Base-by-base conservation (phyloP, 2,329 filamentous ascomycete genomes). In the Pseudogymnoascus sp. region DNA sequence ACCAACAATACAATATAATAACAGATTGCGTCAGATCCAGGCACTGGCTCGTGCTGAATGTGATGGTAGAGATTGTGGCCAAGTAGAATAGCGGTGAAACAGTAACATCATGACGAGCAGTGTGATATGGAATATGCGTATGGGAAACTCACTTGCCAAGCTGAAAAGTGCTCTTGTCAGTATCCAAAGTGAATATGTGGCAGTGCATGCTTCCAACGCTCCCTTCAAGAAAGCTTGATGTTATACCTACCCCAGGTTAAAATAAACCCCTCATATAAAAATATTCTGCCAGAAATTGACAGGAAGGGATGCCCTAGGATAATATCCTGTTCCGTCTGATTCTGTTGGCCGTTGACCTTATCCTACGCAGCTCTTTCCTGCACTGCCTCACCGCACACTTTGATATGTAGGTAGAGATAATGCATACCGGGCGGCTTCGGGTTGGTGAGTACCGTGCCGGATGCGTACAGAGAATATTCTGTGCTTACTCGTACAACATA, bases 331-430 rank as follows among this genome's bases (percentile, higher is more conserved):
- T 34, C n/a, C 9, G 49, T 56, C 49, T 31, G n/a, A 14, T 14
- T 11, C 23, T 31, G n/a, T 12, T 56, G 25, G 46, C n/a, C 16
- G 25, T 56, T 56, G 25, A 18, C 25, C 28, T 31, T 53, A 53
- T 53, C 46, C 23, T 28, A 16, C 25, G 7, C 46, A 53, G 23
- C 43, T 11, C 25, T 25, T 16, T 31, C 43, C 43, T n/a, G 23
- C 46, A 53, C 46, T 53, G 3, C 14, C n/a, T 56, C 28, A 56
- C 46, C 25, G 46, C 49, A 34, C 49, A 34, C 2, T 31, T 11
- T 56, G 49, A 56, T 34, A 56, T 34, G 49, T 34, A 34, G 49
- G 49, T 34, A 34, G 49, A 56, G 49, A 56, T 56, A 56, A 56
- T 18, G 16, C 49, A 56, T 18, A 3, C 28, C 49, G 28, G 28